phyloP scores from a whole-genome alignment of 768 basidiomycete genomes.

The Strobilomyces dryophilus region DNA sequence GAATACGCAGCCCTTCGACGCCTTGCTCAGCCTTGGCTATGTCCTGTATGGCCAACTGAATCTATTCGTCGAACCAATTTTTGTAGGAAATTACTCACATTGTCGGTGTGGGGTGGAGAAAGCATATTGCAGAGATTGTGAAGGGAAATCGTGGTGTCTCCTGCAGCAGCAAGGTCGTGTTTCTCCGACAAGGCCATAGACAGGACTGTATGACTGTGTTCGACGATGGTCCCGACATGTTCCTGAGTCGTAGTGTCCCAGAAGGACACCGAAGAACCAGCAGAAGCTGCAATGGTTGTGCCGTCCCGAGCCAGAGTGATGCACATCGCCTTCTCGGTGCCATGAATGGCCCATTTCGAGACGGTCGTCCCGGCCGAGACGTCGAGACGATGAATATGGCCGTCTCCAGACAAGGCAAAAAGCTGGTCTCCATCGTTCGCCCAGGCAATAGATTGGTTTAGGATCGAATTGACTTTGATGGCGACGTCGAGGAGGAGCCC shows the following conservation, averaged over 20 bases:
- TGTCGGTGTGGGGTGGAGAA: too few relatives aligned
- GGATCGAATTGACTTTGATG: background rate
- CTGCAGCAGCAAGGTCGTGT: background rate
- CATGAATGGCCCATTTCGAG: background rate
- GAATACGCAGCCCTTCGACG: background rate
- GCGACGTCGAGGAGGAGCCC: background rate
- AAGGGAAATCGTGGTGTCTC: background rate
- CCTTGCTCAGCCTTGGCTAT: too few relatives aligned
- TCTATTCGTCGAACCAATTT: background rate
- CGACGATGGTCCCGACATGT: background rate
- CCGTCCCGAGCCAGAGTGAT: too few relatives aligned
- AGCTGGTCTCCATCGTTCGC: background rate
- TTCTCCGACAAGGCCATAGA: background rate
- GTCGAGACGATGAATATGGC: background rate
- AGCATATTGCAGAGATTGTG: background rate
- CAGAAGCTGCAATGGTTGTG: too few relatives aligned
- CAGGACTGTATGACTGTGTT: background rate
- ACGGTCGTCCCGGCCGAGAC: background rate
- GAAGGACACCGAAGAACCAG: background rate
- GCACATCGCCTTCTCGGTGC: background rate
- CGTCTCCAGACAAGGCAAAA: background rate
- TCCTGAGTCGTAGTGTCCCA: background rate
- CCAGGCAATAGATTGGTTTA: background rate
- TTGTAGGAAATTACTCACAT: background rate
- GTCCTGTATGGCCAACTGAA: too few relatives aligned